Base-by-base conservation (phyloP, 2,329 filamentous ascomycete species). In the Aspergillus quadrilineatus region DNA sequence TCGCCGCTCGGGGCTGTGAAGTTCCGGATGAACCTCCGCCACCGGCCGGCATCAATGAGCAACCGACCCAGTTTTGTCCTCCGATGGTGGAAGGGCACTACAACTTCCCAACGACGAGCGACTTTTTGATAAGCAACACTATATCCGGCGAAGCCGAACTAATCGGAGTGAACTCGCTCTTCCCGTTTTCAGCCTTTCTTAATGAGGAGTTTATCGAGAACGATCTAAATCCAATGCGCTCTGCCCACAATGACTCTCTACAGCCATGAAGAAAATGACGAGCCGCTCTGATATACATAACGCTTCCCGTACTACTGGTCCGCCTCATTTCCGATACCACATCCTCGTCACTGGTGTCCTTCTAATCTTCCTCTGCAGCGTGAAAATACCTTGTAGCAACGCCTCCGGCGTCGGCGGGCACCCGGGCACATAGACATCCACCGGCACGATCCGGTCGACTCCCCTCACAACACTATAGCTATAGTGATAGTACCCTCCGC, bases 401-500 rank as follows among this genome's bases (percentile, higher is more conserved):
- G 80, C 80, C 65, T 82, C 80, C 28, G 76, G 71, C 4, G 80
- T 82, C 0, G 80, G 80, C 29, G 80, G 80, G 79, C 89, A 92
- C 17, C 89, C 89, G 48, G 89, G 89, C 14, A 92, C 89, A 70
- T 92, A 92, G 48, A 92, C 84, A 73, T 92, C 89, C 59, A 92
- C 89, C n/a, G 89, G 89, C 28, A 92, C 87, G 69, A 92, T 88
- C 59, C 89, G 79, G 75, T 92, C 89, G 69, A 88, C 90, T 41
- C 89, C 89, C 58, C 89, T 83, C 52, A 88, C 86, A 53, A 92
- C 89, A 54, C 83, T 86, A 77, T 93, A 93, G 75, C 86, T 89
- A 79, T 93, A 93, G 77, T 93, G 90, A 73, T 93, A 93, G 79
- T 93, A 93, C 56, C 90, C 89, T 66, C 89, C 90, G 61, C 89